phyloP scores from a whole-genome alignment of 2,329 filamentous ascomycete species.

The Didymella exigua region DNA sequence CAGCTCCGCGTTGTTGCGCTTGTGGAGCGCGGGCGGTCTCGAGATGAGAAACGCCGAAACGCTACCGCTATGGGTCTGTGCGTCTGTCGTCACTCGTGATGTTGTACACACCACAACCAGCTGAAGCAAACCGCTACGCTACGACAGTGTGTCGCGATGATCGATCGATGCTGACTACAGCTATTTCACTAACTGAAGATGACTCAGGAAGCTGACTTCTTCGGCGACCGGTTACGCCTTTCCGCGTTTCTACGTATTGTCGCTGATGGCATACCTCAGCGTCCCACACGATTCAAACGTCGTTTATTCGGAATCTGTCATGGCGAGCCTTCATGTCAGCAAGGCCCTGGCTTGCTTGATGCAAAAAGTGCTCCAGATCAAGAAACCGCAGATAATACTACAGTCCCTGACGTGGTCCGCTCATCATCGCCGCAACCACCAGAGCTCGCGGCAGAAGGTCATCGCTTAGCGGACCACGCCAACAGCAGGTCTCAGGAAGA shows the following conservation, averaged over 20 bases:
- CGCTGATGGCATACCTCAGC: constrained; percentile 29
- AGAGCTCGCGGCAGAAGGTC: not conserved
- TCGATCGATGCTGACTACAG: not conserved
- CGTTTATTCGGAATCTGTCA: constrained; percentile 1
- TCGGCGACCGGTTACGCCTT: constrained; percentile 32
- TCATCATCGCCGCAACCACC: not conserved
- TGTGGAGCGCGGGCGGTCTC: constrained; percentile 7
- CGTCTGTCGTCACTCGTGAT: not conserved
- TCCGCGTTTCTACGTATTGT: constrained; percentile 33
- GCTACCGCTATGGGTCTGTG: constrained; percentile 31
- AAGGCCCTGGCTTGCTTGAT: not conserved
- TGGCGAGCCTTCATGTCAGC: not conserved
- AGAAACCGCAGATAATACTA: not conserved
- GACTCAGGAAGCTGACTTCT: constrained; percentile 32
- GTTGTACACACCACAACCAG: not conserved
- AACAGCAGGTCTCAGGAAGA: not conserved
- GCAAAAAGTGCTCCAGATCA: not conserved
- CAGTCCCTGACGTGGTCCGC: not conserved
- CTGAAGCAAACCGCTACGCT: not conserved
- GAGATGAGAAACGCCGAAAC: constrained; percentile 7
- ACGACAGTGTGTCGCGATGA: no score
- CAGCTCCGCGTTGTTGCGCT: constrained; percentile 14
- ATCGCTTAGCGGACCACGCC: not conserved
- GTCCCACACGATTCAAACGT: constrained; percentile 30
- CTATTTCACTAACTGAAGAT: constrained; percentile 14